phyloP scores from a whole-genome alignment of 768 basidiomycete species.

The Boletus huronensis region DNA sequence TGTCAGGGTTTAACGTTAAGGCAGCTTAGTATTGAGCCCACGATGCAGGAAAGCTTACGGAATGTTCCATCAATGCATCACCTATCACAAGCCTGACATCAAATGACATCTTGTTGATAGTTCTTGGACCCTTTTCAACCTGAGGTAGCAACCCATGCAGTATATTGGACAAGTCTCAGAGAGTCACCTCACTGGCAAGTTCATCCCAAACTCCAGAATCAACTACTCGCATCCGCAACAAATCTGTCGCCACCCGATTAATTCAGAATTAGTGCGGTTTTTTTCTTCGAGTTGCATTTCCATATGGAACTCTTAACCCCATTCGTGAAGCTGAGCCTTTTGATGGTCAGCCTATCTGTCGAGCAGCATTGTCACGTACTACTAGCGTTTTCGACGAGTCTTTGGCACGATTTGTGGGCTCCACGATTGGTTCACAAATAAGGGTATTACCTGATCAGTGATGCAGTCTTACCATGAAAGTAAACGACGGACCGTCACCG shows the following conservation, averaged over 20 bases:
- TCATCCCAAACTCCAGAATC: neutral
- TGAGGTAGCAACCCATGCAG: neutral
- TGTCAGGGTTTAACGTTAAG: conserved; percentile 18
- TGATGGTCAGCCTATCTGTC: no score
- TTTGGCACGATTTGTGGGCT: no score
- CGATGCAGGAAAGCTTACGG: conserved; percentile 11
- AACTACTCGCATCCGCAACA: neutral
- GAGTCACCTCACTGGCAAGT: neutral
- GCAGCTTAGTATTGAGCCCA: neutral
- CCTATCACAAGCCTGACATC: neutral
- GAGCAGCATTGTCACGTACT: no score
- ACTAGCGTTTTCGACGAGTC: neutral
- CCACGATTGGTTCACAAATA: no score
- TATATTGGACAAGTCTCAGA: neutral
- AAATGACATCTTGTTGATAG: neutral
- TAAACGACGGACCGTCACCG: neutral
- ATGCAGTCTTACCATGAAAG: no score
- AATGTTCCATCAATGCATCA: neutral
- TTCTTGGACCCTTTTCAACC: neutral
- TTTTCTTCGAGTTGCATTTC: neutral
- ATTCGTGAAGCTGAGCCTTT: neutral
- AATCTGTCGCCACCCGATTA: neutral
- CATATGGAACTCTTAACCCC: neutral
- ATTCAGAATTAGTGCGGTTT: neutral
- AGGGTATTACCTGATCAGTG: no score